Base-by-base conservation (phyloP, 2,329 filamentous ascomycete species). In the Chaetoscypha palmicola region DNA sequence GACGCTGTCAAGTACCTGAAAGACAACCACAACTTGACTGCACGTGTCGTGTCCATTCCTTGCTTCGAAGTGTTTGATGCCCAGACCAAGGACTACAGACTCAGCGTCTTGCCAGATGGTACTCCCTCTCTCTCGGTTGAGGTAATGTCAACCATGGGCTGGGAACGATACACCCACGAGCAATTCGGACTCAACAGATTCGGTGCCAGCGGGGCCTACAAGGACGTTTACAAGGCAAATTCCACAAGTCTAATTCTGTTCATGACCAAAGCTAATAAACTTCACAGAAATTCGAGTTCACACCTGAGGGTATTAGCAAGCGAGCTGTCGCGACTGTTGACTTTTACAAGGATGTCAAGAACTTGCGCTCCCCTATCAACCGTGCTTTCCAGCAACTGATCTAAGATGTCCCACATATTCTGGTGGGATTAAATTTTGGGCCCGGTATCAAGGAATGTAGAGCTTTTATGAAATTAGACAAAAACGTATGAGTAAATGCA, bases 121-220 rank as follows among this genome's bases (percentile, higher is more conserved):
- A 91, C 96, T 65, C 91, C 92, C 56, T 80, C 89, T 51, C 69
- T 98, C 68, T 94, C 86, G 45, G 86, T 98, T 58, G 92, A 98
- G 77, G 90, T 89, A 67, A 94, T 95, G 86, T 85, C 79, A 69
- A 98, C 92, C 58, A 82, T 96, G 71, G 92, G 92, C 59, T 98
- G 92, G 92, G 90, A 97, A 79, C 86, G 91, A 69, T 98, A 97
- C 74, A 86, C 89, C 48, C 91, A 98, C 72, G 92, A 98, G 81
- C 92, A 98, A 75, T 98, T 98, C 63, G 92, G 92, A 66, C 81
- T 98, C 57, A 98, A 98, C 84, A 81, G 92, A 66, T 98, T 98
- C 70, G 92, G 92, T 81, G 91, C 91, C 57, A 94, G 87, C 45
- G 92, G 91, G 62, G 84, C 91, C 57, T 97, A 97, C 77, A 91